phyloP scores from a whole-genome alignment of 345 rosid genomes.

The Punica granatum region DNA sequence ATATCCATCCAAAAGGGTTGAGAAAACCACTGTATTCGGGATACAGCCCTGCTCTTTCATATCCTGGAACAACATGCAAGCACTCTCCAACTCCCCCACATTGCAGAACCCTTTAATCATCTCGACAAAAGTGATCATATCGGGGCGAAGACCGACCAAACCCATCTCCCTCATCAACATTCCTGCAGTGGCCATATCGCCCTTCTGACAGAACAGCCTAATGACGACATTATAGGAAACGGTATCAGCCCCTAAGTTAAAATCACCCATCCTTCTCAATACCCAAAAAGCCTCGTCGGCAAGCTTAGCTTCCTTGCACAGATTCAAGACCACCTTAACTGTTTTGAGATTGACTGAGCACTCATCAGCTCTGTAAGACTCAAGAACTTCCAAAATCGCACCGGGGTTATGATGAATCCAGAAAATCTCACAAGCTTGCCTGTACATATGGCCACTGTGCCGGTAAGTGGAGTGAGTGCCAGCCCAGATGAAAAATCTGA shows the following conservation, averaged over 20 bases:
- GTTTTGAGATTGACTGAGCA: slow-evolving; percentile 48
- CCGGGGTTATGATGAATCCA: slow-evolving; percentile 43
- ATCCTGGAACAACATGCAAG: slow-evolving; percentile 39
- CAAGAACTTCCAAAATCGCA: slow-evolving; percentile 42
- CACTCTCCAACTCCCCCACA: slow-evolving; percentile 55
- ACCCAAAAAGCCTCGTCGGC: slow-evolving; percentile 65
- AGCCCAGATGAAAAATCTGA: slow-evolving; percentile 78
- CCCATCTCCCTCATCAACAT: slow-evolving; percentile 69
- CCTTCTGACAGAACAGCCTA: slow-evolving; percentile 57
- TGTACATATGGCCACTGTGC: slow-evolving; percentile 56
- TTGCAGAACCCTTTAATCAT: slow-evolving; percentile 66
- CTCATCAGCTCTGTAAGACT: slow-evolving; percentile 38
- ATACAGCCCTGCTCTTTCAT: slow-evolving; percentile 51
- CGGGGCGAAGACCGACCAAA: slow-evolving; percentile 46
- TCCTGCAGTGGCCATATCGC: slow-evolving; percentile 48
- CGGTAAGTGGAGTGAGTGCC: slow-evolving; percentile 56
- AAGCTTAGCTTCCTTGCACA: slow-evolving; percentile 59
- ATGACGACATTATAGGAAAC: slow-evolving; percentile 49
- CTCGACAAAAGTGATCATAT: slow-evolving; percentile 49
- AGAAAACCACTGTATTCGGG: slow-evolving; percentile 56
- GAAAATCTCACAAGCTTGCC: slow-evolving; percentile 53
- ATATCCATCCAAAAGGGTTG: slow-evolving; percentile 61
- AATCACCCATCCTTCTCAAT: slow-evolving; percentile 57
- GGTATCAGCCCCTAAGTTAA: slow-evolving; percentile 42
- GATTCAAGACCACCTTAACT: slow-evolving; percentile 49